These are phyloP conservation scores for Dissophora ornata DNA, from an alignment of 192 early-diverging fungal species.

Conservation along the genomic window DNA sequence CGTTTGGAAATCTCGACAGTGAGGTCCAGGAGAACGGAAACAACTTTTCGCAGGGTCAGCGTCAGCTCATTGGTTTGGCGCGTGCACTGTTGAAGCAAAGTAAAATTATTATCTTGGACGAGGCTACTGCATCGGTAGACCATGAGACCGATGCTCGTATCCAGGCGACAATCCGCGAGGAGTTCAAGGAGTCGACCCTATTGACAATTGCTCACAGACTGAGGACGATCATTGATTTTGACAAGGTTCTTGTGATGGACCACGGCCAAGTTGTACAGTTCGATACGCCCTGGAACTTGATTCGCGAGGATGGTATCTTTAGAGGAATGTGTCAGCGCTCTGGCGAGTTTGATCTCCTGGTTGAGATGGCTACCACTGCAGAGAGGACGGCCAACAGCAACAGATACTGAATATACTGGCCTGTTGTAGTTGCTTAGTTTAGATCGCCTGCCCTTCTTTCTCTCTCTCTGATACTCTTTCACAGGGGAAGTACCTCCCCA, in stretches of 20 bases:
- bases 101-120: conserved; percentile 64
- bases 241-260: conserved; percentile 83
- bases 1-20: conserved; percentile 63
- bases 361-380: conserved; percentile 39
- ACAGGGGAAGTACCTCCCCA: no score
- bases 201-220: conserved; percentile 93
- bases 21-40: conserved; percentile 74
- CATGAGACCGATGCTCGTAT: conserved; percentile 88
- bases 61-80: conserved; percentile 86
- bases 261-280: conserved; percentile 73
- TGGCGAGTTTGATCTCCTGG: conserved; percentile 81
- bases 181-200: conserved; percentile 82
- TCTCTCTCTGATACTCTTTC: no score
- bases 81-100: conserved; percentile 80
- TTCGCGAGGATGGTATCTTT: conserved; percentile 73
- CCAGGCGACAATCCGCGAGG: conserved; percentile 86
- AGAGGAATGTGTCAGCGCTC: conserved; percentile 83
- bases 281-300: conserved; percentile 70
- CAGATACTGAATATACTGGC: background rate
- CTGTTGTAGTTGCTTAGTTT: no score
- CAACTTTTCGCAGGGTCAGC: conserved; percentile 86
- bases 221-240: conserved; percentile 89
- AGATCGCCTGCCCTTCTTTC: no score
- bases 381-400: conserved; percentile 25
- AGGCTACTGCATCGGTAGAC: conserved; percentile 76